phyloP scores from a whole-genome alignment of 306 rosid genomes.

The Ammopiptanthus mongolicus region DNA sequence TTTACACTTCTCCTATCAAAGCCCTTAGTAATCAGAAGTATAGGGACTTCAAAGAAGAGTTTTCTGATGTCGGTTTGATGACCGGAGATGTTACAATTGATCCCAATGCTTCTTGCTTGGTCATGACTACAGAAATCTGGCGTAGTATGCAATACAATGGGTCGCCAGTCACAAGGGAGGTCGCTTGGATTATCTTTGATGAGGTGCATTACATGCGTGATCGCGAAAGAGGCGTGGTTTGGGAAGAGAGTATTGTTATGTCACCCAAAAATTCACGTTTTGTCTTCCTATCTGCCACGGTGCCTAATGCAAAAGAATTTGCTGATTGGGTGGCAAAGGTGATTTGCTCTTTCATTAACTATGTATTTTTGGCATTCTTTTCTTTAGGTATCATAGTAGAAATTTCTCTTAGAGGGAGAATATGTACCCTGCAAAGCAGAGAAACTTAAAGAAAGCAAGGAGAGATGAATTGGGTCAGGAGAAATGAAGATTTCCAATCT shows the following conservation, averaged over 20 bases:
- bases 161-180: conserved; percentile 82
- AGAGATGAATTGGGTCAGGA: background rate
- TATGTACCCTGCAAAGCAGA: background rate
- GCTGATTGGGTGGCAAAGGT: conserved; percentile 99
- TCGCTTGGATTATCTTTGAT: conserved; percentile 92
- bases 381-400: background rate
- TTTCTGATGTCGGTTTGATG: conserved; percentile 96
- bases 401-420: background rate
- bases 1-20: conserved; percentile 93
- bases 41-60: conserved; percentile 85
- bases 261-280: conserved; percentile 87
- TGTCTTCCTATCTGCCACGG: conserved; percentile 92
- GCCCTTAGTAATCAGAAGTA: conserved; percentile 97
- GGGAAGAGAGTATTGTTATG: conserved; percentile 99
- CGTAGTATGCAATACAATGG: conserved; percentile 99
- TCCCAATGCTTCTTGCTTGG: conserved; percentile 93
- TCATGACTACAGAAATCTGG: conserved; percentile 97
- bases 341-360: background rate
- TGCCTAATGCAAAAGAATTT: conserved; percentile 93
- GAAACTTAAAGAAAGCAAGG: background rate
- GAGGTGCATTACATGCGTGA: conserved; percentile 99
- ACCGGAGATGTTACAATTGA: conserved; percentile 94
- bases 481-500: background rate
- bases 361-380: background rate
- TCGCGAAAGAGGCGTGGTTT: conserved; percentile 92